These are phyloP conservation scores for Erysiphe neolycopersici DNA, from an alignment of 2,329 filamentous ascomycete species.

Conservation along the genomic window DNA sequence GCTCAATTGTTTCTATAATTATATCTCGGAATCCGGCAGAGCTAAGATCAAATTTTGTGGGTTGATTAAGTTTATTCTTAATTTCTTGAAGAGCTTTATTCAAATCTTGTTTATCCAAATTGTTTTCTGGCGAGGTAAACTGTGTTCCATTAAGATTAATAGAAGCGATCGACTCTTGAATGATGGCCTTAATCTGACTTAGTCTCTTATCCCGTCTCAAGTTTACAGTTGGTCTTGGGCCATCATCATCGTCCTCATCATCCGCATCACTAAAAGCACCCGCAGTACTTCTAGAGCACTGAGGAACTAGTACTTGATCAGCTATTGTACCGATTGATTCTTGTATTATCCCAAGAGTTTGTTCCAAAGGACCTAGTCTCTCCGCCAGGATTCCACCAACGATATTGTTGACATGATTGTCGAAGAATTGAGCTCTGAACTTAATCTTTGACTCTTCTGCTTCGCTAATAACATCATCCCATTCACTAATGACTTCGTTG, in stretches of 20 bases:
- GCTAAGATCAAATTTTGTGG: slow-evolving; percentile 19
- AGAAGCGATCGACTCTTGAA: slow-evolving; percentile 40
- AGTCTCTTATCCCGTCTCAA: slow-evolving; percentile 52
- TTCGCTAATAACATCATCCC: slow-evolving; percentile 45
- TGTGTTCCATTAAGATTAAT: background rate
- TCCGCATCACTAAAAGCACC: slow-evolving; percentile 67
- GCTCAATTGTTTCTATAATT: slow-evolving; percentile 34
- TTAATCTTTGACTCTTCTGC: slow-evolving; percentile 64
- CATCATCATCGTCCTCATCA: slow-evolving; percentile 70
- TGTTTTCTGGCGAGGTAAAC: slow-evolving; percentile 10
- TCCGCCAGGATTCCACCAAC: slow-evolving; percentile 53
- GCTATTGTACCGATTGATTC: slow-evolving; percentile 33
- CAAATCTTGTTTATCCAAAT: slow-evolving; percentile 21
- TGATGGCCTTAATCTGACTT: slow-evolving; percentile 51
- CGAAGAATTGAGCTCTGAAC: slow-evolving; percentile 65
- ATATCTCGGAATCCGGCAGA: slow-evolving; percentile 30
- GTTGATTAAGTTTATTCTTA: slow-evolving; percentile 24
- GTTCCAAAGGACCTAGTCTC: slow-evolving; percentile 57
- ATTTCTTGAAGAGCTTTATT: slow-evolving; percentile 40
- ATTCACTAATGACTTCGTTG: slow-evolving; percentile 49
- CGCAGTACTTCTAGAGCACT: slow-evolving; percentile 37
- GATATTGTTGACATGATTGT: slow-evolving; percentile 66
- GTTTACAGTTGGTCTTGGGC: slow-evolving; percentile 42
- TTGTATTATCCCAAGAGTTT: slow-evolving; percentile 51
- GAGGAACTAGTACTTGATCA: slow-evolving; percentile 26